These are phyloP conservation scores for Paecilomyces sp. DNA, from an alignment of 2,329 filamentous ascomycete genomes.

Conservation along the genomic window DNA sequence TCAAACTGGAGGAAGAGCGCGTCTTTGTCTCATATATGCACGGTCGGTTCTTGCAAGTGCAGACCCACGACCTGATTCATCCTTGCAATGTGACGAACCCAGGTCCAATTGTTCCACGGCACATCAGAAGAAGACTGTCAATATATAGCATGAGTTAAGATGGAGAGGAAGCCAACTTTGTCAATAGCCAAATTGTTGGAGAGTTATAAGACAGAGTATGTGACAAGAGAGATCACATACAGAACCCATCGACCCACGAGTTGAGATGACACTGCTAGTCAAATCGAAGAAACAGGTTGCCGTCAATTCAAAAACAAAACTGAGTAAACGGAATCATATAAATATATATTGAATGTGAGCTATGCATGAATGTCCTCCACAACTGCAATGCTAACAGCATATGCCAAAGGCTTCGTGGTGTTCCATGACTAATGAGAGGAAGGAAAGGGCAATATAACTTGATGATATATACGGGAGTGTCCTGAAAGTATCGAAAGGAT, in stretches of 20 bases:
- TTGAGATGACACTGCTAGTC: background rate
- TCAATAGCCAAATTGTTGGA: background rate
- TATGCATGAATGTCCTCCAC: background rate
- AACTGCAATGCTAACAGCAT: background rate
- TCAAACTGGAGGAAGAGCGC: background rate
- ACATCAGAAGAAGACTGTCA: background rate
- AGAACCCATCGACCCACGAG: background rate
- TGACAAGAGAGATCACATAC: background rate
- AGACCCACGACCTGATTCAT: background rate
- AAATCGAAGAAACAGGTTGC: background rate
- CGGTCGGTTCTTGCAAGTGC: background rate
- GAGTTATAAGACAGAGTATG: background rate
- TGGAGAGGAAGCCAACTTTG: background rate
- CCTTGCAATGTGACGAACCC: background rate
- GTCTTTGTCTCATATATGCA: background rate
- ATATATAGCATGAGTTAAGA: background rate
- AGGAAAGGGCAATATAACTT: background rate
- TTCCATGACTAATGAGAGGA: background rate
- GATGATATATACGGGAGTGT: background rate
- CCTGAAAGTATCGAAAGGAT: background rate
- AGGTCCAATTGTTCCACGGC: background rate
- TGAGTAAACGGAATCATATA: background rate
- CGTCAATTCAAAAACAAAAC: background rate
- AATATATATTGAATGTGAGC: background rate
- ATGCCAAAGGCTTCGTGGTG: background rate